Evolutionary conservation across 805 yeast species (phyloP).

Genomic region (Monosporozyma solicola): DNA sequence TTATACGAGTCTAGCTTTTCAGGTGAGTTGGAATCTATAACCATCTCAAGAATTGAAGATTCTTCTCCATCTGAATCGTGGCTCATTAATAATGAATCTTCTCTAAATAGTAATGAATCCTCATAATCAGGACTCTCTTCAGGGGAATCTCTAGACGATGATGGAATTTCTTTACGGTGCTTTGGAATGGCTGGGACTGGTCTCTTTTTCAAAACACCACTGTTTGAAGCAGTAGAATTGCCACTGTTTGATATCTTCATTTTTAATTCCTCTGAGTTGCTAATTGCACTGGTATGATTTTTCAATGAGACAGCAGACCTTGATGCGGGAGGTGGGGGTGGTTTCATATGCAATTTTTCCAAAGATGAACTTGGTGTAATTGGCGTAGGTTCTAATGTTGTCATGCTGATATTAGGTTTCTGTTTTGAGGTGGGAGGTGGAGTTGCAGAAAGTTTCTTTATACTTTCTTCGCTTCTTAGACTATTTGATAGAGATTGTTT

Average conservation of each 20-base stretch:
- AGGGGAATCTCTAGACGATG: not conserved
- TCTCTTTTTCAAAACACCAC: not conserved
- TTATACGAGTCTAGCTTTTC: not conserved
- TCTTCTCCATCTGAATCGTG: not conserved
- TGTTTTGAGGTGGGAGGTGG: not conserved
- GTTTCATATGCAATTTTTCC: conserved; percentile 1
- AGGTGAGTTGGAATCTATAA: conserved; percentile 2
- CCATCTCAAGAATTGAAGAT: conserved; percentile 4
- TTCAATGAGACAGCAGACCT: not conserved
- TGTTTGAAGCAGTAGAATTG: not conserved
- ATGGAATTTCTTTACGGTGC: not conserved
- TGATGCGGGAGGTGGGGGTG: conserved; percentile 11
- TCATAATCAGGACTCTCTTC: not conserved
- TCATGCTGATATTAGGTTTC: not conserved
- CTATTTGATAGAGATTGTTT: not conserved
- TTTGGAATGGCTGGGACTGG: conserved; percentile 2
- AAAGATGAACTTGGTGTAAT: not conserved
- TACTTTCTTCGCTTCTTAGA: not conserved
- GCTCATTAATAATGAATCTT: not conserved
- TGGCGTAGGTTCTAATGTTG: not conserved
- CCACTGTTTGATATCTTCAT: not conserved
- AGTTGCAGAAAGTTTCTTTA: not conserved
- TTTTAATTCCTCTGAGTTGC: not conserved
- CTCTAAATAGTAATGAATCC: not conserved
- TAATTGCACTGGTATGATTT: not conserved